Conservation (phyloP, 345 rosid genomes). For the Eucalyptus sideroxylon region DNA sequence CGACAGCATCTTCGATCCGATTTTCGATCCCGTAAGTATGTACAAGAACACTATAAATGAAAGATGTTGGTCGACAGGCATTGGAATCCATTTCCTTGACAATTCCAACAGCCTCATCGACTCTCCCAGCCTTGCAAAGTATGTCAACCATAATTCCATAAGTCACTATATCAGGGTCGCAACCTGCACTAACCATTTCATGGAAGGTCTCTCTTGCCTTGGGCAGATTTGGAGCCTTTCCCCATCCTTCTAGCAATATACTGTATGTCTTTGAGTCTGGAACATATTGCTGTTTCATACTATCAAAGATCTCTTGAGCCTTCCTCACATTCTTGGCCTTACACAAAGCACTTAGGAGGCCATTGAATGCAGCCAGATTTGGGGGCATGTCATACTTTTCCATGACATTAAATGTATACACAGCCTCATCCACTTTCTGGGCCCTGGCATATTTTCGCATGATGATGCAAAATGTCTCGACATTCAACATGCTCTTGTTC, state of each 20-base stretch:
- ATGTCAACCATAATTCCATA: slow-evolving; percentile 80
- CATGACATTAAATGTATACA: slow-evolving; percentile 83
- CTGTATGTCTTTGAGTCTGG: slow-evolving; percentile 75
- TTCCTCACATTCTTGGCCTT: slow-evolving; percentile 86
- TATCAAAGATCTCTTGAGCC: slow-evolving; percentile 78
- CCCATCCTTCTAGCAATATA: slow-evolving; percentile 89
- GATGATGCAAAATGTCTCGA: slow-evolving; percentile 80
- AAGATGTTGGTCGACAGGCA: slow-evolving; percentile 50
- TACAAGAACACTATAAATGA: slow-evolving; percentile 72
- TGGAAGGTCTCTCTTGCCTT: slow-evolving; percentile 70
- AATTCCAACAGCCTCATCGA: slow-evolving; percentile 70
- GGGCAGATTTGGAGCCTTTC: slow-evolving; percentile 72
- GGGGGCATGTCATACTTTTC: slow-evolving; percentile 55
- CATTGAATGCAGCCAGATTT: slow-evolving; percentile 64
- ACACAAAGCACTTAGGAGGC: slow-evolving; percentile 79
- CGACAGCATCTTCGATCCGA: slow-evolving; percentile 70
- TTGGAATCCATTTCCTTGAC: slow-evolving; percentile 51
- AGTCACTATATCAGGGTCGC: slow-evolving; percentile 78
- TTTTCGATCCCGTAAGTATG: slow-evolving; percentile 75
- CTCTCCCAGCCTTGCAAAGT: slow-evolving; percentile 86
- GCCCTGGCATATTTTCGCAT: slow-evolving; percentile 85
- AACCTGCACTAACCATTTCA: slow-evolving; percentile 60
- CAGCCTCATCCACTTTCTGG: slow-evolving; percentile 69
- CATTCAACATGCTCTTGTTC: slow-evolving; percentile 49
- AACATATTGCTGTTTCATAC: slow-evolving; percentile 34